Percentiles rank a stretch among this genome's conserved stretches.
phyloP scores from a whole-genome alignment of 176 grass and related monocot species.

The Musa beccarii region DNA sequence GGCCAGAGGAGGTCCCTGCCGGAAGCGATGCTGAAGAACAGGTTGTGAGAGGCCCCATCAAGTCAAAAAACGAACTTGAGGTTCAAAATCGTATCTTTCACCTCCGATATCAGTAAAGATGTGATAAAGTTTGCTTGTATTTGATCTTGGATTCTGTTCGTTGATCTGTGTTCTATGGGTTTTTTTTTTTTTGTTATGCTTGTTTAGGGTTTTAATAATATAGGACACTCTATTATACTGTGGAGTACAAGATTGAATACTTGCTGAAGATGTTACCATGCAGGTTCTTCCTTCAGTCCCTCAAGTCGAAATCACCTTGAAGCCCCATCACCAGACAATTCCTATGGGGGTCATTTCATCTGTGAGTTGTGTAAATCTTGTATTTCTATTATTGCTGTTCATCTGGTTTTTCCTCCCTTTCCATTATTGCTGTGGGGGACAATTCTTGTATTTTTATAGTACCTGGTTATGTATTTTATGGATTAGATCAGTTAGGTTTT shows the following conservation, averaged over 20 bases:
- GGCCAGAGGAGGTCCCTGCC: neutral
- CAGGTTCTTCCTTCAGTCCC: conserved; percentile 71
- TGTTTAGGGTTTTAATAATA: neutral
- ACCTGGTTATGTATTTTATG: neutral
- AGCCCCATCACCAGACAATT: conserved; percentile 61
- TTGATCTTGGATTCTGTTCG: neutral
- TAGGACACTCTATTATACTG: conserved; percentile 12
- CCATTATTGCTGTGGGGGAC: too few species aligned
- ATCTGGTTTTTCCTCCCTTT: conserved; percentile 4
- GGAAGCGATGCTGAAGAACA: conserved; percentile 34
- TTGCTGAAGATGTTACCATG: neutral
- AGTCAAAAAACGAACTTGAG: conserved; percentile 46
- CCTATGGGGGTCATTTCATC: conserved; percentile 64
- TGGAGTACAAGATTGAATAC: neutral
- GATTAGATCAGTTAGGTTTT: too few species aligned
- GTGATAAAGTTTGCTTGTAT: neutral
- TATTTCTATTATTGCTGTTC: neutral
- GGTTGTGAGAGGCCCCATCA: conserved; percentile 30
- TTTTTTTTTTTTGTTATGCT: too few species aligned
- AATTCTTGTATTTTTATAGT: neutral
- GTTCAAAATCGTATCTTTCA: conserved; percentile 16
- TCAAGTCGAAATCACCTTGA: conserved; percentile 57
- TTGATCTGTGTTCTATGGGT: neutral
- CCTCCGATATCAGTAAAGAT: neutral
- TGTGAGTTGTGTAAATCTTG: conserved; percentile 35